Conservation (phyloP, 345 rosid species). For the Linum tenue region DNA sequence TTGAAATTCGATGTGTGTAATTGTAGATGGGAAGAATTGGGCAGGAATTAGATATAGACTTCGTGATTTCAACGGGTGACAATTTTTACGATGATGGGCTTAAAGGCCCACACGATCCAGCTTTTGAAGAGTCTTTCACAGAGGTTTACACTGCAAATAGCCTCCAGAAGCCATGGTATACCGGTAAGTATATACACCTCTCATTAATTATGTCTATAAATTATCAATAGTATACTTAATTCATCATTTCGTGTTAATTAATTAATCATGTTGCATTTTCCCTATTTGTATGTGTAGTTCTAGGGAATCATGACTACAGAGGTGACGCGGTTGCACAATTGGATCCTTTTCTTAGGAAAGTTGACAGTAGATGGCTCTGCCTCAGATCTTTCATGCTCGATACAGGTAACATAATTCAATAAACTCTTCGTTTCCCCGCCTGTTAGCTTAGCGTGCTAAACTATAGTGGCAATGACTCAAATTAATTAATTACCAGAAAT, state of each 20-base stretch:
- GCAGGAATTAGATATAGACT: constrained; percentile 46
- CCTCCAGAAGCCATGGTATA: constrained; percentile 78
- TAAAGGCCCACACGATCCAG: constrained; percentile 33
- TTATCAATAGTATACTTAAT: too few relatives aligned
- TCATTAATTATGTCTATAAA: too few relatives aligned
- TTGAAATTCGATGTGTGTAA: not conserved
- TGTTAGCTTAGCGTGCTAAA: too few relatives aligned
- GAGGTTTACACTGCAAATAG: constrained; percentile 55
- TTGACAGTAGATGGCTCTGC: constrained; percentile 29
- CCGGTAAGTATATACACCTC: constrained; percentile 21
- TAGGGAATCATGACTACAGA: constrained; percentile 38
- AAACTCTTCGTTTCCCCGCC: too few relatives aligned
- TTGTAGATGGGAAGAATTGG: constrained; percentile 73
- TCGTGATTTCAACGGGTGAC: constrained; percentile 81
- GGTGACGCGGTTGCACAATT: constrained; percentile 28
- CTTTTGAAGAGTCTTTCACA: constrained; percentile 59
- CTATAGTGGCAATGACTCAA: too few relatives aligned
- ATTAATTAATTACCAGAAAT: constrained; percentile 32
- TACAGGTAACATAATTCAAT: constrained; percentile 13
- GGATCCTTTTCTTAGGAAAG: constrained; percentile 10
- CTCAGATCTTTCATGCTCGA: constrained; percentile 19
- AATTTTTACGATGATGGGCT: constrained; percentile 80
- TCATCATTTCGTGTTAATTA: too few relatives aligned
- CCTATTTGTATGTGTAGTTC: constrained; percentile 9
- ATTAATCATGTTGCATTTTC: too few relatives aligned